Evolutionary conservation across 176 grass and related monocot genomes (phyloP), one percentile per base, ranked within the genome.

Genomic region (Puccinellia tenuiflora): DNA sequence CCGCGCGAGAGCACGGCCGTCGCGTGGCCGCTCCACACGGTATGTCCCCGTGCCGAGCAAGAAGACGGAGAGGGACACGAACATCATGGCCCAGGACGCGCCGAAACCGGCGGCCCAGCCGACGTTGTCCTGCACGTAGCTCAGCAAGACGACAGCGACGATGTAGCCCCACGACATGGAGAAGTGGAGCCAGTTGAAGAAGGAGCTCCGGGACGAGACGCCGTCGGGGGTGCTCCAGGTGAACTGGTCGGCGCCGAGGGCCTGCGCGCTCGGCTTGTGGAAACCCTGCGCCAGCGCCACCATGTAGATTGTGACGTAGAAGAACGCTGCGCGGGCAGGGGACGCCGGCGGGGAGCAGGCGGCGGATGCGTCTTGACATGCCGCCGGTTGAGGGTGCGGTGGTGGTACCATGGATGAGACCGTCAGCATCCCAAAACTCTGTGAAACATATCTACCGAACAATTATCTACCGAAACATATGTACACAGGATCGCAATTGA

Each of bases 141-240:
- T 90, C 65, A 90, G 34, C 29, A 10, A 56, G 2, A 37, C 25
- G 12, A 78, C 20, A 4, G 85, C 63, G n/a, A 88, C 16, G 12
- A 73, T 31, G 54, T 24, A 74, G 18, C 91, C 84, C 4, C 65
- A 77, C 6, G 73, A 90, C 14, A 77, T 31, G 51, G 69, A 68
- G 46, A 90, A 93, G 80, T 77, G 75, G 89, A 88, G 79, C 94
- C 94, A 97, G 81, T 91, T 97, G 89, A 97, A 91, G 81, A 76
- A 93, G 26, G 91, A 89, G 78, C 86, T 91, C 61, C 87, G 73
- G 1, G 87, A 85, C 50, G 64, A 45, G 48, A 25, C 59, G 47
- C 63, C 33, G 38, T 53, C 4, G 1, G 75, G 48, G 25, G 75
- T 47, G 61, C 43, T 50, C 20, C 22, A 3, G 11, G 11, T 3